phyloP scores from a whole-genome alignment of 2,329 filamentous ascomycete species.

The Sordariomycetes sp. region DNA sequence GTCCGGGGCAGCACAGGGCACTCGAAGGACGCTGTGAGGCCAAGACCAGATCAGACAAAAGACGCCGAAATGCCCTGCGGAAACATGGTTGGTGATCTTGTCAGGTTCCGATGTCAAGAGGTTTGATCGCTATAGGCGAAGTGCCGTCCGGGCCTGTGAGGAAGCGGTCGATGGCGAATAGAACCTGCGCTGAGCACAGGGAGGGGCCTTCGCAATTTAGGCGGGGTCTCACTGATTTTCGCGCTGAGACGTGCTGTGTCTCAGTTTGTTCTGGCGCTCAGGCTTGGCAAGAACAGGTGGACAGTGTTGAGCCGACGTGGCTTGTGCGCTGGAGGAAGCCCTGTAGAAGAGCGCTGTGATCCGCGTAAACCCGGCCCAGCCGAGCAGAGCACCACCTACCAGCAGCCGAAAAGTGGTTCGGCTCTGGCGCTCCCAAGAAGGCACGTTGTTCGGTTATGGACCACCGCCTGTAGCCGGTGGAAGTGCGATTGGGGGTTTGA shows the following conservation, averaged over 20 bases:
- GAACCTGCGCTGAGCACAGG: not conserved
- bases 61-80: not conserved
- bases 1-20: not conserved
- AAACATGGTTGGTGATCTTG: not conserved
- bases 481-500: not conserved
- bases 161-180: no score
- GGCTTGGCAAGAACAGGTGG: not conserved
- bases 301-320: slow-evolving; percentile 1
- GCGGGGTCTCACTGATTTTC: not conserved
- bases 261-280: not conserved
- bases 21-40: not conserved
- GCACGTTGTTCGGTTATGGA: not conserved
- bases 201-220: not conserved
- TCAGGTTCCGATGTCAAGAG: not conserved
- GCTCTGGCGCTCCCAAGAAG: not conserved
- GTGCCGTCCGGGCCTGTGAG: not conserved
- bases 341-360: not conserved
- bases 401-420: no score
- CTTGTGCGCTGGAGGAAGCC: not conserved
- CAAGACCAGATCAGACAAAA: not conserved
- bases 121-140: slow-evolving; percentile 5
- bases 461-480: not conserved
- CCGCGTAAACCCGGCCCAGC: not conserved
- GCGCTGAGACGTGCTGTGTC: not conserved
- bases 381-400: not conserved